These are phyloP conservation scores for Nicotiana knightiana DNA, from an alignment of 257 asterid genomes.

Conservation along the genomic window DNA sequence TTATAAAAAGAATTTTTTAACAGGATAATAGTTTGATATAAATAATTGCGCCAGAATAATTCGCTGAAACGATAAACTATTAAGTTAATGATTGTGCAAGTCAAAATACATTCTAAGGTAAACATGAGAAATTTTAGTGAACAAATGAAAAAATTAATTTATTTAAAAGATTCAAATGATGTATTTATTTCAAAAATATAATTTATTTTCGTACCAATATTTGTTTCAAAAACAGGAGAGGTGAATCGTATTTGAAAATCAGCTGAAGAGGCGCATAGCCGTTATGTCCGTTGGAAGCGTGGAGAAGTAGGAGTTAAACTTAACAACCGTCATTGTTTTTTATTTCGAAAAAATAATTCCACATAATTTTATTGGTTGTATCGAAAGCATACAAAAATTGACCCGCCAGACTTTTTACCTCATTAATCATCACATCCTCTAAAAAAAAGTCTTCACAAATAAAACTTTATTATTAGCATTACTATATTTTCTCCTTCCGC, in stretches of 20 bases:
- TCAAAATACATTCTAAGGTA: no score
- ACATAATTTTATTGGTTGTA: neutral
- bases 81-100: neutral
- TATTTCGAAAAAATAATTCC: neutral
- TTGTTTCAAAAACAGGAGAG: neutral
- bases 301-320: neutral
- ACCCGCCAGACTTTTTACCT: neutral
- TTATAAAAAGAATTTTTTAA: no score
- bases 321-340: neutral
- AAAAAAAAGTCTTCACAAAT: neutral
- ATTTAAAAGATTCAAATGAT: no score
- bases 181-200: no score
- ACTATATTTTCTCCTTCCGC: neutral
- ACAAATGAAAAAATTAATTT: no score
- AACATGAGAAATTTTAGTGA: no score
- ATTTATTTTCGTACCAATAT: neutral
- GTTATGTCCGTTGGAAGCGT: constrained; percentile 30
- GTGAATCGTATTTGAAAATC: neutral
- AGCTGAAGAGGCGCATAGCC: constrained; percentile 12
- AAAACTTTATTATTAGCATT: neutral
- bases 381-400: neutral
- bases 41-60: neutral
- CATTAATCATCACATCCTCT: neutral
- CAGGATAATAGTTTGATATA: no score
- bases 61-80: neutral